Evolutionary conservation across 2,329 filamentous ascomycete species (phyloP), one percentile per base, ranked within the genome.

Genomic region (Verticillium tricorpus): DNA sequence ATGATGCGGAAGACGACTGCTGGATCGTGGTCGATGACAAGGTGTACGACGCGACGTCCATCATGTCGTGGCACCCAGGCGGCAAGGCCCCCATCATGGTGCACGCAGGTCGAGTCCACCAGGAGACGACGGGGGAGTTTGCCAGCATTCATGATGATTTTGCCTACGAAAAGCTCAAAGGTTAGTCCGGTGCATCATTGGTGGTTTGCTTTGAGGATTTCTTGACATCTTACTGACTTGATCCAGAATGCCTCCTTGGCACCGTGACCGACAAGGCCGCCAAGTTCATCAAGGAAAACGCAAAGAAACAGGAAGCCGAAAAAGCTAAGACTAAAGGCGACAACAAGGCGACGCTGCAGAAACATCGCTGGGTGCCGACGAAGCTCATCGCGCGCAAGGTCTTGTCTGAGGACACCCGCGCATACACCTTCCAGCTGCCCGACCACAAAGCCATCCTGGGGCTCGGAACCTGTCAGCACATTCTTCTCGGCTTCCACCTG

Each of bases 11-110:
- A 56, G 69, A 78, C 22, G 80, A 84, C 63, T 82, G 81, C 65
- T 84, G 82, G 82, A 74, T 85, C n/a, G 78, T 83, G 0, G 72
- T 84, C 3, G 78, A 83, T 61, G 77, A 75, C 7, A 82, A 80
- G 56, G 81, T 83, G 0, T 83, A 83, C 61, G 80, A 83, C 66
- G 77, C 74, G 0, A 82, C 80, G 4, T 76, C 72, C 56, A 77
- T 81, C 3, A 66, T 83, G 17, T 66, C 69, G 8, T 81, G 80
- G 80, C 80, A 83, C 71, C 80, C 80, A 7, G 80, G 80, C 8
- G 80, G 81, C 2, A 79, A 77, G 61, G 75, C 76, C 1, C 72
- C 81, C 0, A 79, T 84, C 31, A 69, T 83, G 63, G 74, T 72
- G 0, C 81, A 84, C 67, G 81, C 80, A 0, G 82, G 82, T 0